Base-by-base conservation (phyloP, 257 asterid species). In the Gentiana macrophylla region DNA sequence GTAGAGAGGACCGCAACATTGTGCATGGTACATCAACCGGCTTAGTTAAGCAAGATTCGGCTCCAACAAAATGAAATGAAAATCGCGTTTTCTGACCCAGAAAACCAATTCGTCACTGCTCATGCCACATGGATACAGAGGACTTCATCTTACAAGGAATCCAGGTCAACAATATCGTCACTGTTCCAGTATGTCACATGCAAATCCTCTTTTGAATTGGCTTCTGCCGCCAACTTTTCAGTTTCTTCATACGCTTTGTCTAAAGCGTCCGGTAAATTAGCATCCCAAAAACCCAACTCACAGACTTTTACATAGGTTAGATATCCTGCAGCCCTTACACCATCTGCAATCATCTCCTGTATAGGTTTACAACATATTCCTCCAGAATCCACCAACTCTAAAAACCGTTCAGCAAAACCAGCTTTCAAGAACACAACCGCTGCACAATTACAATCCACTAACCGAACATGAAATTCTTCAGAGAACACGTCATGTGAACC, bases 371-470 rank as follows among this genome's bases (percentile, higher is more conserved):
- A 46, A 11, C 67, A 53, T 35, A 52, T 15, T 41, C 67, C 84
- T 67, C 78, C 82, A 41, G 87, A 77, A 67, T 66, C 68, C 80
- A 90, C 71, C 43, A 69, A 57, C 63, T 70, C 71, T 62, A 84
- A 72, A 65, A 90, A 77, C 35, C 65, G 69, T 59, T 72, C 75
- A 32, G 94, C 50, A 55, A 65, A 65, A 46, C 76, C 84, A 5
- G 79, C 69, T 61, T 56, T 71, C 84, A 80, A 59, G 65, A 86
- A 90, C 67, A 80, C 84, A 68, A 86, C 72, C 37, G 79, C 62
- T 8, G 95, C 98, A 72, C 96, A 82, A 58, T 77, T 80, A 72
- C 68, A 69, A 71, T 87, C 94, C 71, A 83, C 83, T 76, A 84
- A 69, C 66, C 72, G 69, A 64, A 86, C 80, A 62, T 86, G 89